Evolutionary conservation across 139 green algal genomes (phyloP).

Genomic region (Micractinium conductrix): DNA sequence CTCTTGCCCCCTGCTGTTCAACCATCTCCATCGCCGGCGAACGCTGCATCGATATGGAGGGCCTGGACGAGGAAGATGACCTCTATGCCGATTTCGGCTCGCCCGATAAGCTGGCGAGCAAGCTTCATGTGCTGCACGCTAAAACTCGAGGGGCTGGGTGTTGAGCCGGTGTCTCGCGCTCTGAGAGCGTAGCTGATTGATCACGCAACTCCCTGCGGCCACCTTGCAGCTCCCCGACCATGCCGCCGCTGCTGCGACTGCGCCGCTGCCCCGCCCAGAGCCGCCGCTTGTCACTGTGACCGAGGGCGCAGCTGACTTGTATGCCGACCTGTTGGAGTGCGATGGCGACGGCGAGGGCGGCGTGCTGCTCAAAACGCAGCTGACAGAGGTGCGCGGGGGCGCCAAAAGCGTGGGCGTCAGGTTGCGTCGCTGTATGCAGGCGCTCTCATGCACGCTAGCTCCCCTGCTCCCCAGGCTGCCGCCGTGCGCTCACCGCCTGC

Average conservation of each 20-base stretch:
- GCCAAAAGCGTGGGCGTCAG: not conserved
- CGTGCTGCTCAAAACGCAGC: conserved; percentile 32
- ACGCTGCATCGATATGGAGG: no score
- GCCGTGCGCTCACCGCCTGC: not conserved
- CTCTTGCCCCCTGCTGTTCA: no score
- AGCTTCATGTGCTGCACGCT: not conserved
- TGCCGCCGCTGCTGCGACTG: not conserved
- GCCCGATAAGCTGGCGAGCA: not conserved
- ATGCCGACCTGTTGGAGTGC: conserved; percentile 38
- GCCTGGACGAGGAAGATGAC: not conserved
- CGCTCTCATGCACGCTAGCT: not conserved
- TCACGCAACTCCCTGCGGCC: not conserved
- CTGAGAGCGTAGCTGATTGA: not conserved
- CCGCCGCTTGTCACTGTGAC: conserved; percentile 11
- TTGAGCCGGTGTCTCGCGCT: no score
- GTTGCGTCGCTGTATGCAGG: not conserved
- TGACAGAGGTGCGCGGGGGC: conserved; percentile 24
- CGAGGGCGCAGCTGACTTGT: conserved; percentile 12
- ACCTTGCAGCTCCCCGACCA: not conserved
- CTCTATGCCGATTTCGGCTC: conserved; percentile 17
- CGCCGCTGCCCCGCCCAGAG: not conserved
- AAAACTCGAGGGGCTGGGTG: not conserved
- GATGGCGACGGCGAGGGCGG: not conserved
- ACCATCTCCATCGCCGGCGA: no score
- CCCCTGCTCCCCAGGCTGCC: not conserved